Evolutionary conservation across 164 flowering plant species (phyloP).

Genomic region (Liriodendron chinense): DNA sequence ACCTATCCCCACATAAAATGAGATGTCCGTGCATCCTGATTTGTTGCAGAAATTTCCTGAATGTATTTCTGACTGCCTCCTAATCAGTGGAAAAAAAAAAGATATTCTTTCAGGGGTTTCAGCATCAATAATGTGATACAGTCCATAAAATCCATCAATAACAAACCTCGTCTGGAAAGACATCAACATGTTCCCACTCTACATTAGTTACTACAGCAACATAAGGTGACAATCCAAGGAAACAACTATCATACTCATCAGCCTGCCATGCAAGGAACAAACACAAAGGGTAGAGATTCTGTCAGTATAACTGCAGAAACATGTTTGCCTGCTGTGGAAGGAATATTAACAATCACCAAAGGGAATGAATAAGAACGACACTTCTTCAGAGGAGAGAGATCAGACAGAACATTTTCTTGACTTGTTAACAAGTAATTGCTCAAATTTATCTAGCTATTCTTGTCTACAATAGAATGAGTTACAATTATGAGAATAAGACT

Average conservation of each 20-base stretch:
- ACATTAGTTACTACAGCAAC: constrained; percentile 44
- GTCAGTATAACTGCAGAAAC: neutral
- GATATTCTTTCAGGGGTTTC: neutral
- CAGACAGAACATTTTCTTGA: neutral
- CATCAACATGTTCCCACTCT: constrained; percentile 58
- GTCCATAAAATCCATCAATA: neutral
- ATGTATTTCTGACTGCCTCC: constrained; percentile 33
- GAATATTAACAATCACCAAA: neutral
- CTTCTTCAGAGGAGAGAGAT: neutral
- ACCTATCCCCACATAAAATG: constrained; percentile 49
- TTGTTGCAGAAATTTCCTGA: constrained; percentile 33
- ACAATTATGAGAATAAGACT: no score
- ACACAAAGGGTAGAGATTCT: neutral
- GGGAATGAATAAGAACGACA: neutral
- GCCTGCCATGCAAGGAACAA: constrained; percentile 25
- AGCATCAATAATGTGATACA: neutral
- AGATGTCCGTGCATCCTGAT: constrained; percentile 43
- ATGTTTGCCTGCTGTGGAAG: neutral
- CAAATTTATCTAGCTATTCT: no score
- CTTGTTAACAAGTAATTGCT: no score
- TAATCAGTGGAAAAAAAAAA: constrained; percentile 4
- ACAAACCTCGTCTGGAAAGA: constrained; percentile 42
- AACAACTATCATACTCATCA: constrained; percentile 52
- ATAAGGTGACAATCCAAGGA: constrained; percentile 38
- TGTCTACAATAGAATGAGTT: no score